Percentiles rank a stretch among this genome's conserved stretches.
Evolutionary conservation across 371 early-diverging fungal genomes (phyloP).

Genomic region (Basidiobolus meristosporus): DNA sequence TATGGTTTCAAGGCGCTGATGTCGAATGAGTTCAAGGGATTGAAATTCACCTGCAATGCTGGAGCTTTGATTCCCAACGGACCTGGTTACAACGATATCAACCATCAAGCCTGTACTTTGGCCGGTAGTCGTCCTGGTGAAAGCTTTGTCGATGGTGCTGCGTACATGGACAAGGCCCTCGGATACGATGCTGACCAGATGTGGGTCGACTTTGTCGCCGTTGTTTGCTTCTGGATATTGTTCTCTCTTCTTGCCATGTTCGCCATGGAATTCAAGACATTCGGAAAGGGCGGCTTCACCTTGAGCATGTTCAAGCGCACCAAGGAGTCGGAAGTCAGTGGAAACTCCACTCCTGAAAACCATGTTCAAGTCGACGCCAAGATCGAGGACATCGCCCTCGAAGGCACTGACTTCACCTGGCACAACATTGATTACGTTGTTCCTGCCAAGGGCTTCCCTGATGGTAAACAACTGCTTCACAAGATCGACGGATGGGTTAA

Average conservation of each 20-base stretch:
- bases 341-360: no score
- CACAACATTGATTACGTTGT: conserved; percentile 14
- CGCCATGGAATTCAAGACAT: conserved; percentile 26
- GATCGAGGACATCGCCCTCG: neutral
- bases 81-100: conserved; percentile 16
- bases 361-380: no score
- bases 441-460: conserved; percentile 9
- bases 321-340: no score
- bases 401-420: conserved; percentile 17
- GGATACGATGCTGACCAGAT: conserved; percentile 19
- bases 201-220: conserved; percentile 36
- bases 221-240: conserved; percentile 22
- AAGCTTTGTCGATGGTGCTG: conserved; percentile 19
- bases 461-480: conserved; percentile 14
- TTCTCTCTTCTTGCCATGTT: conserved; percentile 23
- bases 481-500: conserved; percentile 12
- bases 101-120: conserved; percentile 28
- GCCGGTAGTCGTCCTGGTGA: conserved; percentile 23
- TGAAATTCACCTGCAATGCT: conserved; percentile 10
- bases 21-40: conserved; percentile 35
- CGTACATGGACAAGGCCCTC: conserved; percentile 19
- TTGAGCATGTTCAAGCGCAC: conserved; percentile 26
- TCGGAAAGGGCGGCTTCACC: conserved; percentile 25
- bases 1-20: conserved; percentile 42
- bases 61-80: conserved; percentile 16